Evolutionary conservation across 805 yeast species (phyloP), one percentile per base, ranked within the genome.

Genomic region (Candida hungchunana): DNA sequence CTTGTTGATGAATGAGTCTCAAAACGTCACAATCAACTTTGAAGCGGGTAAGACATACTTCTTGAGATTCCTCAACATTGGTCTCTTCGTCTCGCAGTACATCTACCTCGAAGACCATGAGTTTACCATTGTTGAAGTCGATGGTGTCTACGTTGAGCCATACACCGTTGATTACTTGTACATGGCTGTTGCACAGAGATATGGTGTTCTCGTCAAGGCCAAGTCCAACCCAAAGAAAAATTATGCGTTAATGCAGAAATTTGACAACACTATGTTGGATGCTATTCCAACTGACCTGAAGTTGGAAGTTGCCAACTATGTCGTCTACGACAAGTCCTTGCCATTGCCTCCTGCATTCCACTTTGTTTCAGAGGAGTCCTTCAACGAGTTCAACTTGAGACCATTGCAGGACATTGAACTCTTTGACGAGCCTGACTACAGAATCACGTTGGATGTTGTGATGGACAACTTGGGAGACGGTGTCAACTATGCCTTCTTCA

Each of bases 401-500:
- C 63, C 71, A 17, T 51, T 62, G 20, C 75, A 76, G 39, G 79
- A 57, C 4, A 49, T 50, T 10, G 66, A 67, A 15, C 41, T 77
- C n/a, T 64, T 66, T 7, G 74, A 71, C 10, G 79, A 77, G 21
- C 73, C 83, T 15, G 90, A 83, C 58, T 67, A 71, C 39, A 77
- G 67, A 44, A 74, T 79, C 40, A 73, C 68, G 18, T 67, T 79
- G 43, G 75, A 69, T 50, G 73, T 79, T 43, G 66, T 63, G 37
- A 88, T 93, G 97, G 80, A 82, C 59, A 85, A 86, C 69, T 70
- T 93, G 62, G 73, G 71, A 32, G 68, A 87, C 60, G 98, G 98
- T 67, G 70, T 81, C 44, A 88, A 88, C 67, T 93, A 93, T 58
- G 97, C 97, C n/a, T 83, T 90, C 66, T 87, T 90, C 81, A 89